These are phyloP conservation scores for Secale cereale DNA, from an alignment of 176 grass and related monocot genomes.

Conservation along the genomic window DNA sequence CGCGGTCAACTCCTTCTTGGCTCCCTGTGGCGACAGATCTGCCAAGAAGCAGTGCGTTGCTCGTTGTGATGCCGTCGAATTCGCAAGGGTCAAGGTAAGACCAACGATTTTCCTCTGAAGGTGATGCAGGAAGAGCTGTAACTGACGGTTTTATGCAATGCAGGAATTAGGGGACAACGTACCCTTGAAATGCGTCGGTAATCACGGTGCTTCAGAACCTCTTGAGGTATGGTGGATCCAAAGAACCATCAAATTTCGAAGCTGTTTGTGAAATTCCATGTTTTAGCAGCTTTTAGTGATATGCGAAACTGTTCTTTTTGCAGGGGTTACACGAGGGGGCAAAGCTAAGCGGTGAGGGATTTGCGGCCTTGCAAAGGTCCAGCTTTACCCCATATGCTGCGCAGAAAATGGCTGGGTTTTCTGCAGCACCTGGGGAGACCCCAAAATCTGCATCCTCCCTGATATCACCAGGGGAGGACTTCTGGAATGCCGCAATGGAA, in stretches of 20 bases:
- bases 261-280: constrained; percentile 1
- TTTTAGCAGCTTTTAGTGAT: constrained; percentile 2
- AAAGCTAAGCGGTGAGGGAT: constrained; percentile 18
- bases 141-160: constrained; percentile 8
- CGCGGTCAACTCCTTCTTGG: constrained; percentile 37
- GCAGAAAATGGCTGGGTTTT: constrained; percentile 39
- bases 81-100: constrained; percentile 16
- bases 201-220: constrained; percentile 1
- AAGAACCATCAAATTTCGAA: neutral
- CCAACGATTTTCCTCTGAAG: neutral
- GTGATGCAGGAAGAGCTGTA: neutral
- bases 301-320: constrained; percentile 8
- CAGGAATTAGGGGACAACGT: constrained; percentile 31
- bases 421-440: constrained; percentile 41
- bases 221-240: constrained; percentile 25
- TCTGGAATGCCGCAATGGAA: constrained; percentile 89
- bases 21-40: constrained; percentile 40
- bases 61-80: neutral
- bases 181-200: neutral
- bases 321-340: constrained; percentile 32
- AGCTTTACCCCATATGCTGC: constrained; percentile 56
- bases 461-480: constrained; percentile 88
- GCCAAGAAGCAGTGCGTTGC: constrained; percentile 51
- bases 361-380: constrained; percentile 60
- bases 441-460: constrained; percentile 63